Evolutionary conservation across 306 rosid species (phyloP).

Genomic region (Cicer bijugum): DNA sequence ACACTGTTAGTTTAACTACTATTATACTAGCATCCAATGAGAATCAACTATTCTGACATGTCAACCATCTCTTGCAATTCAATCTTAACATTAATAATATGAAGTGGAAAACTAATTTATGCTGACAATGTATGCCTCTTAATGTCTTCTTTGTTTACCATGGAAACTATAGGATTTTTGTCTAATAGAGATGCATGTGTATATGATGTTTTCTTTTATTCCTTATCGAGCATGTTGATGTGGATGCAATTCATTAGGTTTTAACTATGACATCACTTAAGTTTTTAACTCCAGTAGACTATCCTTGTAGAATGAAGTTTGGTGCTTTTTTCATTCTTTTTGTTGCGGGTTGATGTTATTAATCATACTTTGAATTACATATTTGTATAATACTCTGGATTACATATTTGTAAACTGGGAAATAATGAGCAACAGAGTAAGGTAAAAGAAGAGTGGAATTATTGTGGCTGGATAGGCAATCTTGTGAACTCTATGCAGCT

Average conservation of each 20-base stretch:
- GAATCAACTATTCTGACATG: no score
- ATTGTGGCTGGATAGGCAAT: neutral
- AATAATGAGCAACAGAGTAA: constrained; percentile 6
- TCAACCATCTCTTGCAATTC: no score
- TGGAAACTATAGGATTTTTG: neutral
- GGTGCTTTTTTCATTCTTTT: constrained; percentile 20
- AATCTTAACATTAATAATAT: no score
- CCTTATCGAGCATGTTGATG: constrained; percentile 10
- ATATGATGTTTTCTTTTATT: neutral
- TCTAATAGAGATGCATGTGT: neutral
- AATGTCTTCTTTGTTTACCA: constrained; percentile 11
- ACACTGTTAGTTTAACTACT: no score
- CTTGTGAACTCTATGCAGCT: neutral
- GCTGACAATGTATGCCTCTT: no score
- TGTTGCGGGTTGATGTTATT: neutral
- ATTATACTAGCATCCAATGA: no score
- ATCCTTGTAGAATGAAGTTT: constrained; percentile 5
- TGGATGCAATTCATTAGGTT: constrained; percentile 19
- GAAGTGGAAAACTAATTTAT: no score
- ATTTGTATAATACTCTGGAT: neutral
- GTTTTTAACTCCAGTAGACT: constrained; percentile 20
- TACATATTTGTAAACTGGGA: constrained; percentile 14
- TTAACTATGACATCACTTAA: neutral
- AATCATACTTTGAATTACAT: neutral
- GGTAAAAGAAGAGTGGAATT: constrained; percentile 11